Percentiles rank a stretch among this genome's conserved stretches.
phyloP scores from a whole-genome alignment of 345 rosid genomes.

The Zanthoxylum bungeanum region DNA sequence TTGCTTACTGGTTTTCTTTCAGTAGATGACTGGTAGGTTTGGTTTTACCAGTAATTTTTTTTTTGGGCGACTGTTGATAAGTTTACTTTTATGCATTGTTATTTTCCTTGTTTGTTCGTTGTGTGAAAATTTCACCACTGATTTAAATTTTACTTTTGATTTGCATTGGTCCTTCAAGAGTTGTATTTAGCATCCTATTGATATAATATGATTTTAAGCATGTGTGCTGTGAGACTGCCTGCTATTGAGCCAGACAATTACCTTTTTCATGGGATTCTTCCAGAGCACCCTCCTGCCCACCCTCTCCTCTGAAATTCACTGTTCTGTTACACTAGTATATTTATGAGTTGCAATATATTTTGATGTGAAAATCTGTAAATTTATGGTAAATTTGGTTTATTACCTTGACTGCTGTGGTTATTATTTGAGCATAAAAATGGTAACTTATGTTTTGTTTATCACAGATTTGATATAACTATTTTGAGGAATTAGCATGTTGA shows the following conservation, averaged over 20 bases:
- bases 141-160: background rate
- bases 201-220: background rate
- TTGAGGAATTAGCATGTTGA: background rate
- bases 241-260: background rate
- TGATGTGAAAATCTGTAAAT: background rate
- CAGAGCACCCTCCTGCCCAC: background rate
- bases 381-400: background rate
- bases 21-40: constrained; percentile 89
- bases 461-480: background rate
- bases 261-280: background rate
- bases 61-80: background rate
- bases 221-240: background rate
- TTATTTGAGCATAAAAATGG: background rate
- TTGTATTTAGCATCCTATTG: background rate
- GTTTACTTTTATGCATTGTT: background rate
- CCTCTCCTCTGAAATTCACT: background rate
- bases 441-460: background rate
- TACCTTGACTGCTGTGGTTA: background rate
- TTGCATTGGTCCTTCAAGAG: background rate
- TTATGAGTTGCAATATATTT: no score
- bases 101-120: background rate
- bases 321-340: background rate
- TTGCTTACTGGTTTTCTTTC: constrained; percentile 91
- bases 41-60: constrained; percentile 3
- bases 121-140: background rate